Evolutionary conservation across 176 grass and related monocot genomes (phyloP).

Genomic region (Musa beccarii): DNA sequence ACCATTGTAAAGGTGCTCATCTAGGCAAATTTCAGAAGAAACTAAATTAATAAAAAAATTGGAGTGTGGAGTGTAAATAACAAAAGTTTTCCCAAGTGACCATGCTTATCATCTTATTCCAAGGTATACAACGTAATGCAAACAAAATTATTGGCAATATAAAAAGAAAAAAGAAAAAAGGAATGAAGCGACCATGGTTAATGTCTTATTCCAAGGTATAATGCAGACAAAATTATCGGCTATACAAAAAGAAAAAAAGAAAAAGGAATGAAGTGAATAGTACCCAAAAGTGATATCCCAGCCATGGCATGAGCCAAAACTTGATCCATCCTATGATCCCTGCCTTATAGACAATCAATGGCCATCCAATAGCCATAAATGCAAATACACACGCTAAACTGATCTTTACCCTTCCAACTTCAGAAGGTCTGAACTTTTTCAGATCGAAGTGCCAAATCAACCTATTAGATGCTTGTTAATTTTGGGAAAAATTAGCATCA

Average conservation of each 20-base stretch:
- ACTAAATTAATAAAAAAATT: conserved; percentile 12
- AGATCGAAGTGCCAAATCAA: conserved; percentile 84
- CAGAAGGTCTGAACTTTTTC: conserved; percentile 74
- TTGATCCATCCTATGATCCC: conserved; percentile 85
- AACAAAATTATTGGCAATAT: not conserved
- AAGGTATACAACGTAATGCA: not conserved
- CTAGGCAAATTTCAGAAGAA: conserved; percentile 28
- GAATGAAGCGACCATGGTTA: not conserved
- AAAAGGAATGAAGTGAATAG: conserved; percentile 11
- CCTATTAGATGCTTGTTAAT: conserved; percentile 38
- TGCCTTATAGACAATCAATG: conserved; percentile 76
- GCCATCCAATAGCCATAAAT: conserved; percentile 97
- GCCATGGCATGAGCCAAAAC: conserved; percentile 97
- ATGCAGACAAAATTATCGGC: not conserved
- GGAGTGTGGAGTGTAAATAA: not conserved
- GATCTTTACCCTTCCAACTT: conserved; percentile 86
- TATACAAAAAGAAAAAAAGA: not conserved
- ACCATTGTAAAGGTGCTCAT: conserved; percentile 99
- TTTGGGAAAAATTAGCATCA: conserved; percentile 23
- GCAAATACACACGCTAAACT: conserved; percentile 83
- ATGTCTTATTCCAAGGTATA: not conserved
- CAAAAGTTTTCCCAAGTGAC: not conserved
- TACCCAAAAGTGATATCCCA: conserved; percentile 99
- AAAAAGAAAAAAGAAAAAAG: not conserved
- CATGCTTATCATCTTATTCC: not conserved